These are phyloP conservation scores for Tylopilus vinaceipallidus DNA, from an alignment of 768 basidiomycete species.

Conservation along the genomic window DNA sequence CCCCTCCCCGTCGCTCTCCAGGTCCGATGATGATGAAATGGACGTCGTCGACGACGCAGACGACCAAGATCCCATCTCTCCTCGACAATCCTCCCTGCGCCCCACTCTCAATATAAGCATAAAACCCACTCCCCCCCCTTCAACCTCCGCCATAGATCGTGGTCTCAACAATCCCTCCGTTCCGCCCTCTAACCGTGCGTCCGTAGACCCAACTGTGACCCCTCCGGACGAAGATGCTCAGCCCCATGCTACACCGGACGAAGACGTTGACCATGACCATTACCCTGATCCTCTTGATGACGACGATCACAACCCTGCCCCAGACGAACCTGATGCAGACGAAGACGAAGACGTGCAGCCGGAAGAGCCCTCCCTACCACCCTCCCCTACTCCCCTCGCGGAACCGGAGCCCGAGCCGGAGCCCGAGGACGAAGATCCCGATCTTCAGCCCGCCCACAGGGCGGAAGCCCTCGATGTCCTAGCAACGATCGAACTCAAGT, in stretches of 20 bases:
- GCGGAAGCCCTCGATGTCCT: constrained; percentile 87
- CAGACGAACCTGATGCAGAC: constrained; percentile 26
- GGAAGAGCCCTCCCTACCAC: constrained; percentile 25
- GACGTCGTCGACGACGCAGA: constrained; percentile 33
- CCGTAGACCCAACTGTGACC: constrained; percentile 20
- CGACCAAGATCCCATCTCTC: constrained; percentile 24
- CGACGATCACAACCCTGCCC: constrained; percentile 20
- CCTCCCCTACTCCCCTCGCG: constrained; percentile 22
- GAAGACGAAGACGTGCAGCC: constrained; percentile 35
- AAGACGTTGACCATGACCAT: constrained; percentile 26
- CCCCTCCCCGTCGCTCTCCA: constrained; percentile 5
- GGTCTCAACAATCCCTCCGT: constrained; percentile 18
- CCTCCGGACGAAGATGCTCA: constrained; percentile 15
- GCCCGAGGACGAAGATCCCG: constrained; percentile 51
- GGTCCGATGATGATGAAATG: constrained; percentile 21
- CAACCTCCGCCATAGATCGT: constrained; percentile 18
- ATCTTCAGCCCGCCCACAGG: constrained; percentile 77
- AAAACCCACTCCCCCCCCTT: constrained; percentile 6
- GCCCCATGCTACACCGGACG: constrained; percentile 23
- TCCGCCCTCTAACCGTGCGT: constrained; percentile 19
- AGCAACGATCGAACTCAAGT: constrained; percentile 89
- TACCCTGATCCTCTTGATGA: constrained; percentile 22
- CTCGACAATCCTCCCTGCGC: constrained; percentile 22
- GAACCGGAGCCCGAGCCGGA: constrained; percentile 30
- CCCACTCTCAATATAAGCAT: constrained; percentile 17